Evolutionary conservation across 1,284 basidiomycete species (phyloP), one percentile per base, ranked within the genome.

Genomic region (Ceraceosorus guamensis): DNA sequence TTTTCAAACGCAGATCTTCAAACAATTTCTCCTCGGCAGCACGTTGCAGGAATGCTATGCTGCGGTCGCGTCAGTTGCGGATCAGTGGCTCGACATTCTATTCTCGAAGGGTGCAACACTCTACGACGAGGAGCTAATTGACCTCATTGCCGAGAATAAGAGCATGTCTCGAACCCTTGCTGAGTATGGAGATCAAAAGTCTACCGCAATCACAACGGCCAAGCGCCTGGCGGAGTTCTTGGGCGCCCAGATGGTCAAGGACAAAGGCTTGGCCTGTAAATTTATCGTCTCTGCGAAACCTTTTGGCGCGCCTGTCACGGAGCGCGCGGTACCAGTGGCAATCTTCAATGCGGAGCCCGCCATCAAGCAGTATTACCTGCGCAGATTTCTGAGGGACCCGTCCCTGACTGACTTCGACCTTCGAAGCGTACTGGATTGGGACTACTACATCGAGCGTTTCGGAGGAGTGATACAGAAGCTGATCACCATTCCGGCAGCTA

Each of bases 391-490:
- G 58, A 95, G 92, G 77, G 92, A 99, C 77, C 89, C 86, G 75
- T 84, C 86, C 66, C 81, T 98, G 35, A 81, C 83, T 46, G 87
- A 86, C 69, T 97, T 99, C 71, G 92, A 98, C 57, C 80, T 99
- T 52, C 86, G 95, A 13, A 87, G 87, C 8, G 96, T 99, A 67
- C 82, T 99, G 62, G 95, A 99, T 77, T 99, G 95, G 95, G 83
- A 86, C 32, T 99, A 99, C 77, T 99, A 98, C 79, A 95, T 96
- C 70, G 95, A 98, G 73, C 87, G 95, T 30, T 80, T 99, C 37
- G 95, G 95, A 7, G 93, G 91, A 1, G 95, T 98, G 65, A 92
- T 99, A 59, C 95, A 98, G 79, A 99, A 99, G 75, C 82, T 99
- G 54, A 98, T 99, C 78, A 99, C 95, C 3, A 99, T 99, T 68